phyloP scores from a whole-genome alignment of 2,329 filamentous ascomycete genomes.

The Penicillium psychrosexuale region DNA sequence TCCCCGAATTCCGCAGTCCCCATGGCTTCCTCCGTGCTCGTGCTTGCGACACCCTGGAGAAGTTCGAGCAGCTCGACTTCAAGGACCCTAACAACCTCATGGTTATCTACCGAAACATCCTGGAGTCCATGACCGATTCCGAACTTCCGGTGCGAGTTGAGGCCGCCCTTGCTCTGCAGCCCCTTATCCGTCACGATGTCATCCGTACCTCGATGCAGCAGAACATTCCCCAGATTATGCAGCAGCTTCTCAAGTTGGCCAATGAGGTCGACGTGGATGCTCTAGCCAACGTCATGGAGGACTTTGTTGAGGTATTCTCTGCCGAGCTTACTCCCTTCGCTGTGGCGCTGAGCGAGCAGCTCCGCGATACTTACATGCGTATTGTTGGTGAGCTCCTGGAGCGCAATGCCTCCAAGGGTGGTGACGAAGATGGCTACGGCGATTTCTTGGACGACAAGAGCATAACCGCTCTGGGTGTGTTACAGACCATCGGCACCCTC shows the following conservation, averaged over 20 bases:
- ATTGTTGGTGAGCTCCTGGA: slow-evolving; percentile 90
- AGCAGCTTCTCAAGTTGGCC: slow-evolving; percentile 91
- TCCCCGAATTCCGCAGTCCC: slow-evolving; percentile 91
- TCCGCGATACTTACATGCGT: slow-evolving; percentile 91
- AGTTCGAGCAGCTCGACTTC: slow-evolving; percentile 96
- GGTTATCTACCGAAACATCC: slow-evolving; percentile 92
- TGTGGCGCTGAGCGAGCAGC: slow-evolving; percentile 89
- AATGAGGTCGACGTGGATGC: slow-evolving; percentile 98
- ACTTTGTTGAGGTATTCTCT: slow-evolving; percentile 99
- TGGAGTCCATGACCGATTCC: slow-evolving; percentile 95
- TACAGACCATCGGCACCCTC: slow-evolving; percentile 95
- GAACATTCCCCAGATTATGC: slow-evolving; percentile 99
- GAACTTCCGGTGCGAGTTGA: slow-evolving; percentile 91
- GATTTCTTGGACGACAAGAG: slow-evolving; percentile 98
- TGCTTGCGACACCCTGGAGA: slow-evolving; percentile 95
- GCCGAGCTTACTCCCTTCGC: slow-evolving; percentile 94
- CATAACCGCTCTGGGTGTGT: slow-evolving; percentile 90
- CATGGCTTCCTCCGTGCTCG: slow-evolving; percentile 91
- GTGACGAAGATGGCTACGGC: slow-evolving; percentile 74
- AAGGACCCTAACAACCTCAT: slow-evolving; percentile 94
- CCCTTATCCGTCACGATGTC: slow-evolving; percentile 89
- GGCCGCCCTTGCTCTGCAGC: slow-evolving; percentile 88
- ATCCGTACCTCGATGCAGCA: slow-evolving; percentile 95
- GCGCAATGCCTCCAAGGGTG: slow-evolving; percentile 71
- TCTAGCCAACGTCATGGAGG: slow-evolving; percentile 97